Conservation (phyloP, 257 asterid species). For the Echium plantagineum region DNA sequence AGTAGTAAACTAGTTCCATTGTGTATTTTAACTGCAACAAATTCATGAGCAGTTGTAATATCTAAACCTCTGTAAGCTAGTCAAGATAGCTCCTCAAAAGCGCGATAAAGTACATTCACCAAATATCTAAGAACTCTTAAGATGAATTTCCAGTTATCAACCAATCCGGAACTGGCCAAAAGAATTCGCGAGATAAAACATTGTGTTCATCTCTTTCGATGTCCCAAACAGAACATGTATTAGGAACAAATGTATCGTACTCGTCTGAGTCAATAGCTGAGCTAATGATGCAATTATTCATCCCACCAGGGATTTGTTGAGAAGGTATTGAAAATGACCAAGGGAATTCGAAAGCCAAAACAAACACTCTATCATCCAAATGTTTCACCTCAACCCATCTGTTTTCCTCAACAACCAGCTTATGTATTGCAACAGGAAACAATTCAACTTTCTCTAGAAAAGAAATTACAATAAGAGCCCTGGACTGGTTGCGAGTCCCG, state of each 20-base stretch:
- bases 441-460: not conserved
- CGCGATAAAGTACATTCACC: too few species aligned
- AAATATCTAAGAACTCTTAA: too few species aligned
- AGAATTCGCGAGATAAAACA: not conserved
- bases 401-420: not conserved
- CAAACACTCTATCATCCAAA: not conserved
- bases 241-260: too few species aligned
- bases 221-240: not conserved
- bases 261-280: too few species aligned
- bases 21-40: too few species aligned
- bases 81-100: too few species aligned
- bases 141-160: not conserved
- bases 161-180: not conserved
- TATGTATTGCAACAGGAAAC: not conserved
- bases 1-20: too few species aligned
- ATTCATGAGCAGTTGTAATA: too few species aligned
- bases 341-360: not conserved
- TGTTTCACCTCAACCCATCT: not conserved
- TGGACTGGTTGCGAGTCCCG: not conserved
- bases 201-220: not conserved
- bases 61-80: too few species aligned
- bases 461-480: not conserved
- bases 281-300: too few species aligned
- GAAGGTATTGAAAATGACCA: not conserved
- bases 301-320: too few species aligned